Base-by-base conservation (phyloP, 805 yeast genomes). In the Candida peoriensis region DNA sequence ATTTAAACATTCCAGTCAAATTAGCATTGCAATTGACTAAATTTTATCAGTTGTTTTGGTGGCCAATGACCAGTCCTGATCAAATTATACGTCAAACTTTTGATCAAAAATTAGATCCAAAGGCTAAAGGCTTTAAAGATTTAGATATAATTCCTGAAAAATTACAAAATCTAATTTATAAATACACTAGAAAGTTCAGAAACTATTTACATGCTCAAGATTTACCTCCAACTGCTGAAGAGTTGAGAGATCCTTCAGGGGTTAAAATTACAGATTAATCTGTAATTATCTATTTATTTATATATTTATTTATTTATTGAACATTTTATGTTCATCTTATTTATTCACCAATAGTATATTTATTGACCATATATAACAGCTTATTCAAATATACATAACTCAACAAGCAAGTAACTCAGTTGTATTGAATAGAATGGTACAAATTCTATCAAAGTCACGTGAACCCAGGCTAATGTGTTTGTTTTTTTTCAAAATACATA, bases 51-150 rank as follows among this genome's bases (percentile, higher is more conserved):
- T 48, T 46, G 29, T 52, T 68, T 38, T 69, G 73, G 72, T 58
- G 67, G 60, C 61, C 66, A 42, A 54, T 61, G 42, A 40, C 75
- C 40, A 81, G 78, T 51, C 74, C 84, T 19, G 95, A 86, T 59
- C 79, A 78, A 57, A 71, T 81, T 37, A 82, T 78, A 60, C 77
- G 95, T 64, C 77, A 78, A 60, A 69, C 73, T 50, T 68, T 81
- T 39, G 68, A 81, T 61, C 95, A 86, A 60, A 45, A 46, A 15
- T 67, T 78, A 41, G 83, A 78, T 52, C 69, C 73, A 20, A 53
- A 57, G 12, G 87, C 86, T 18, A 65, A 68, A 51, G 74, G 81
- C 12, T 85, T 80, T 58, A 64, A 61, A 22, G 93, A 85, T 54
- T 70, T 85, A 49, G 93, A 85, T 29, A 76, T 86, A 54, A 64